Base-by-base conservation (phyloP, 2,329 filamentous ascomycete genomes). In the Pseudonectria foliicola region DNA sequence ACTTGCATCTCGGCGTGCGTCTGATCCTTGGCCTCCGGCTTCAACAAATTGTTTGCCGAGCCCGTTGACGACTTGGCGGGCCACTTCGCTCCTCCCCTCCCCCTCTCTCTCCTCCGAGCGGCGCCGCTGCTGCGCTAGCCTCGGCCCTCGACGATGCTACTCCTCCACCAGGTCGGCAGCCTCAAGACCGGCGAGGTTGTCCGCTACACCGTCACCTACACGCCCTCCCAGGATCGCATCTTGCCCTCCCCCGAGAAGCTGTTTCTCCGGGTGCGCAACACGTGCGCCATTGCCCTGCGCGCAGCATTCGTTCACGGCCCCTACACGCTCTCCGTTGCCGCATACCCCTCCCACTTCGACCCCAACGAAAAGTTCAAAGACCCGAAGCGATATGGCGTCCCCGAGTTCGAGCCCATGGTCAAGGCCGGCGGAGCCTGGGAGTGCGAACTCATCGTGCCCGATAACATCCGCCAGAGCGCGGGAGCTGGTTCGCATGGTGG, bases 301-400 rank as follows among this genome's bases (percentile, higher is more conserved):
- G 92, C 92, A 35, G 92, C 92, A 37, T 98, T 95, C 59, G 82
- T 98, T 35, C 92, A 95, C 63, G 92, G 92, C 0, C 92, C 92
- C 1, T 98, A 98, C 57, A 93, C 82, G 1, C 73, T 96, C 25
- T 88, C 87, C 52, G 82, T 89, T 31, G 80, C 89, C 33, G 85
- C 88, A 15, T 94, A 93, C 52, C 87, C 90, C 1, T 73, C 84
- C 12, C 77, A 72, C 30, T 96, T 92, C 66, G 75, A 89, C 52
- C 87, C 90, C 2, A 88, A 95, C 61, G 68, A 72, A 46, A 88
- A 86, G 56, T 80, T 84, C 49, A 75, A 80, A 38, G 71, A 81
- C 33, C 73, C 82, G 2, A 74, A 79, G 34, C 70, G 71, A 34
- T 80, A 88, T 64, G 86, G 85, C 30, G 73, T 82, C 2, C 92